These are phyloP conservation scores for Salvia miltiorrhiza DNA, from an alignment of 257 asterid species.

Conservation along the genomic window DNA sequence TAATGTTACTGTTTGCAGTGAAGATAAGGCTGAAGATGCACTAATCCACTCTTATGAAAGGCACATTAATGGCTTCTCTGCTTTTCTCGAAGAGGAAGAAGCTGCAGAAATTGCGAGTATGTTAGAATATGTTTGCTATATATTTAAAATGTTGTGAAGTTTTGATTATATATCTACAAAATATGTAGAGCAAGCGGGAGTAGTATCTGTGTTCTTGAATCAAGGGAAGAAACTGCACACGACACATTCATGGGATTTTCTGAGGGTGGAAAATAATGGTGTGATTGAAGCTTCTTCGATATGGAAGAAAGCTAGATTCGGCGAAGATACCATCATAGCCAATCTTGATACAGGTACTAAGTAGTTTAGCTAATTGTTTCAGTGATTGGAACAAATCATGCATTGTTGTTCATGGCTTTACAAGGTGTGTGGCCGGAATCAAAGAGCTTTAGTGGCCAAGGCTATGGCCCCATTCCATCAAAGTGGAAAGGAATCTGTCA, in stretches of 20 bases:
- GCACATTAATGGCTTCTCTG: slow-evolving; percentile 78
- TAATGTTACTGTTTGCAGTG: slow-evolving; percentile 25
- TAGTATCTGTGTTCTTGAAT: slow-evolving; percentile 54
- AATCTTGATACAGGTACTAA: slow-evolving; percentile 58
- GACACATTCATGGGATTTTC: slow-evolving; percentile 76
- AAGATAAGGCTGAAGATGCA: slow-evolving; percentile 52
- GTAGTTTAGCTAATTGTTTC: not conserved
- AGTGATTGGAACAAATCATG: not conserved
- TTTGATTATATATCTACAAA: too few relatives aligned
- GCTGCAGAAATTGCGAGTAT: slow-evolving; percentile 55
- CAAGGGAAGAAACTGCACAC: slow-evolving; percentile 55
- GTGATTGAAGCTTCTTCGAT: slow-evolving; percentile 31
- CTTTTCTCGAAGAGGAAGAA: slow-evolving; percentile 61
- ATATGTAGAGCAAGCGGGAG: slow-evolving; percentile 59
- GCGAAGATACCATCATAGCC: slow-evolving; percentile 61
- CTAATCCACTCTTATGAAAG: slow-evolving; percentile 61
- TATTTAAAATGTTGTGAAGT: too few relatives aligned
- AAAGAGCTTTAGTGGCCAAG: slow-evolving; percentile 61
- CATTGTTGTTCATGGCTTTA: not conserved
- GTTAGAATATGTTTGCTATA: too few relatives aligned
- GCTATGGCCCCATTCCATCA: slow-evolving; percentile 67
- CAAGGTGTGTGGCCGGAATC: slow-evolving; percentile 89
- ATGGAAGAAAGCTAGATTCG: slow-evolving; percentile 64
- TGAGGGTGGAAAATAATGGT: slow-evolving; percentile 44
- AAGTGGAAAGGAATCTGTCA: slow-evolving; percentile 76